Conservation (phyloP, 2,329 filamentous ascomycete genomes). For the Didymosphaeria variabile region DNA sequence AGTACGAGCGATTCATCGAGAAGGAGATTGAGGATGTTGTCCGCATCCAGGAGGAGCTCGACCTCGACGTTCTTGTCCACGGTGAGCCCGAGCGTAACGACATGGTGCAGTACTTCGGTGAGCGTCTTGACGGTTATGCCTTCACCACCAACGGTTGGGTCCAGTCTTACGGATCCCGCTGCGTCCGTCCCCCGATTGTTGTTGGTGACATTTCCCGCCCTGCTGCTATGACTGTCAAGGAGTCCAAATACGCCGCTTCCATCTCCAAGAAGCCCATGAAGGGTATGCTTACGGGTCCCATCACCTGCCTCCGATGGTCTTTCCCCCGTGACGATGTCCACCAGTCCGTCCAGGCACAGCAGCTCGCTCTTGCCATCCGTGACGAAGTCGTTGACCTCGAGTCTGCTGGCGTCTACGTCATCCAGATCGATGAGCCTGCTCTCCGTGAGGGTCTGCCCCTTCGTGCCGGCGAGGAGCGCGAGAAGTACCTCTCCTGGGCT, state of each 20-base stretch:
- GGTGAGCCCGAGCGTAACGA: slow-evolving; percentile 99
- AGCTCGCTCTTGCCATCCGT: slow-evolving; percentile 96
- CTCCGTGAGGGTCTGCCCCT: slow-evolving; percentile 99
- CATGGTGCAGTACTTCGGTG: slow-evolving; percentile 99
- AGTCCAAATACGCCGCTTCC: slow-evolving; percentile 97
- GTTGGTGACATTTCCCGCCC: slow-evolving; percentile 98
- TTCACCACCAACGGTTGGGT: slow-evolving; percentile 99
- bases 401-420: slow-evolving; percentile 94
- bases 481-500: slow-evolving; percentile 96
- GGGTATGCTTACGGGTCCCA: slow-evolving; percentile 99
- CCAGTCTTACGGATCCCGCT: slow-evolving; percentile 97
- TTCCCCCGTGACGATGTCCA: slow-evolving; percentile 99
- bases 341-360: slow-evolving; percentile 98
- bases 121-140: slow-evolving; percentile 94
- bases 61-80: slow-evolving; percentile 95
- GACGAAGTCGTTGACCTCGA: slow-evolving; percentile 99
- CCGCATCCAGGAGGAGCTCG: slow-evolving; percentile 97
- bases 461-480: slow-evolving; percentile 90
- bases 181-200: slow-evolving; percentile 97
- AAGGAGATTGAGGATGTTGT: slow-evolving; percentile 96
- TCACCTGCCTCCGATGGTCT: slow-evolving; percentile 98
- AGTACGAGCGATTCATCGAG: slow-evolving; percentile 99
- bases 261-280: slow-evolving; percentile 99
- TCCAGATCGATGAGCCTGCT: slow-evolving; percentile 99
- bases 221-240: slow-evolving; percentile 98